phyloP scores from a whole-genome alignment of 1,139 yeast genomes.

The Hansenula sp. region DNA sequence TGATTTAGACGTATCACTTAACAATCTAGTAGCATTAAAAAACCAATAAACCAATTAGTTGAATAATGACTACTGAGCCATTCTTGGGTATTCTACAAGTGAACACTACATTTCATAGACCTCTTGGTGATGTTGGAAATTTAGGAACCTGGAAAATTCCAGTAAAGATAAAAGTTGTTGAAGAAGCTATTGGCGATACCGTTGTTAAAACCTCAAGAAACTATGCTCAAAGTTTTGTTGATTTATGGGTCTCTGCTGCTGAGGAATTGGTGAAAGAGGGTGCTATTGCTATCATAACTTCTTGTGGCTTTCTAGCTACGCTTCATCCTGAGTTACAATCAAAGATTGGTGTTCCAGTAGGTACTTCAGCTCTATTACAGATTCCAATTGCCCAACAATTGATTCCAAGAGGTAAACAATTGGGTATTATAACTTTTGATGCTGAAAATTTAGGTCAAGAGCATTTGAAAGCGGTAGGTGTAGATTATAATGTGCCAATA shows the following conservation, averaged over 20 bases:
- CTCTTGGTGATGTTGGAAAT: conserved; percentile 13
- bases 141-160: conserved; percentile 13
- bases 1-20: too few species aligned
- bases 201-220: conserved; percentile 10
- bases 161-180: conserved; percentile 12
- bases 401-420: conserved; percentile 4
- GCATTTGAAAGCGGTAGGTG: conserved; percentile 12
- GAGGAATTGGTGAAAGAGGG: conserved; percentile 12
- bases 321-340: conserved; percentile 10
- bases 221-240: conserved; percentile 7
- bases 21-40: too few species aligned
- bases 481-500: conserved; percentile 10
- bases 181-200: conserved; percentile 7
- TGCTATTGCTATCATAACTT: conserved; percentile 14
- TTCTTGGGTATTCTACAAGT: conserved; percentile 13
- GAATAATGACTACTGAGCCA: conserved; percentile 4
- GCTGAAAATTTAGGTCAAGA: conserved; percentile 5
- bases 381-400: conserved; percentile 11
- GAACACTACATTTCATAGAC: conserved; percentile 13
- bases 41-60: too few species aligned
- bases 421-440: conserved; percentile 15
- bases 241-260: conserved; percentile 13
- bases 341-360: conserved; percentile 12
- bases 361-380: conserved; percentile 13
- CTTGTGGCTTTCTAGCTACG: conserved; percentile 15